Conservation (phyloP, 352 stramenopile species). For the Globisporangium okanoganense region DNA sequence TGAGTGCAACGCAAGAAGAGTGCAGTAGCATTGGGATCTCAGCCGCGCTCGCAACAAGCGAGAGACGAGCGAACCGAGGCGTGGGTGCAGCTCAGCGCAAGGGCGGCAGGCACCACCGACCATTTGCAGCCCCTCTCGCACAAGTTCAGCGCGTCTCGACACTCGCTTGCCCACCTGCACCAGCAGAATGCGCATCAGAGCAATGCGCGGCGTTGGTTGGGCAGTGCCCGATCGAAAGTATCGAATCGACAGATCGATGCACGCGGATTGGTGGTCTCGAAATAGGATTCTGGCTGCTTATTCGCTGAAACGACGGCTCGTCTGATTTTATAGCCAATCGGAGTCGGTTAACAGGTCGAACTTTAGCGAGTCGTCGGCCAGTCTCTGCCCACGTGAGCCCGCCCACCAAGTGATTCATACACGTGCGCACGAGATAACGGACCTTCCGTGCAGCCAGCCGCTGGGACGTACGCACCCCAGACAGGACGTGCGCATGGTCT, state of each 20-base stretch:
- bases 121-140: not conserved
- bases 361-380: not conserved
- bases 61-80: not conserved
- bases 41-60: not conserved
- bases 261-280: not conserved
- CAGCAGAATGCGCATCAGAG: not conserved
- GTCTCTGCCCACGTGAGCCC: constrained; percentile 3
- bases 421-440: too few relatives aligned
- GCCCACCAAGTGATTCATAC: not conserved
- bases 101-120: not conserved
- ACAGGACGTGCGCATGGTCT: too few relatives aligned
- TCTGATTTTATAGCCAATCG: not conserved
- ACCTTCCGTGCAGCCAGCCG: too few relatives aligned
- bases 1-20: not conserved
- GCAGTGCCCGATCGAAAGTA: too few relatives aligned
- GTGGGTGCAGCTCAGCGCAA: not conserved
- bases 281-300: not conserved
- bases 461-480: not conserved
- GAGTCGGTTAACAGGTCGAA: not conserved
- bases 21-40: not conserved
- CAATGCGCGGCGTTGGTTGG: not conserved
- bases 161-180: not conserved
- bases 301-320: not conserved
- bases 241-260: not conserved
- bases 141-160: not conserved